phyloP scores from a whole-genome alignment of 2,329 filamentous ascomycete genomes.

The Chaetomium sp. region DNA sequence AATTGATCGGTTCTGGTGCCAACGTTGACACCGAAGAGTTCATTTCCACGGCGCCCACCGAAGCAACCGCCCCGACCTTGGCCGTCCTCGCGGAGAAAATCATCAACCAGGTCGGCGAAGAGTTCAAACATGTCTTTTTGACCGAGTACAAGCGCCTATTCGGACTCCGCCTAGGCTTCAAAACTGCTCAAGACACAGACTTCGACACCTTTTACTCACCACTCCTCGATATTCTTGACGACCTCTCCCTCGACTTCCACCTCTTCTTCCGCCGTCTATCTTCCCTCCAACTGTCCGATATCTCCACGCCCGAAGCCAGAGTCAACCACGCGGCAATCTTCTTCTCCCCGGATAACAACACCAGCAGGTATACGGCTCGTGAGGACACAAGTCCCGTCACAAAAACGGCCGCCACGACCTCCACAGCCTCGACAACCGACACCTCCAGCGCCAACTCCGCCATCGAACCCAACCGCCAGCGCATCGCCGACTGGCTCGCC shows the following conservation, averaged over 20 bases:
- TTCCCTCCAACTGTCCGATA: constrained; percentile 51
- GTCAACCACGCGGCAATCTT: constrained; percentile 63
- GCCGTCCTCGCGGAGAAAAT: constrained; percentile 75
- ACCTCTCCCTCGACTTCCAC: constrained; percentile 83
- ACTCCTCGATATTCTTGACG: constrained; percentile 73
- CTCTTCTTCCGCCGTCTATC: constrained; percentile 84
- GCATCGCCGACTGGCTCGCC: constrained; percentile 74
- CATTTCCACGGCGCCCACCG: constrained; percentile 61
- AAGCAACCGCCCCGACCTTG: constrained; percentile 59
- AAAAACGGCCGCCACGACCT: constrained; percentile 39
- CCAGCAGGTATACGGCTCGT: constrained; percentile 35
- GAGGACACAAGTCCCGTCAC: too few species aligned
- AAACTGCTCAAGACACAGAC: constrained; percentile 61
- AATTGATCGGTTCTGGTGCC: constrained; percentile 73
- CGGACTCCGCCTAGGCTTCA: constrained; percentile 70
- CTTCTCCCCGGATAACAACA: constrained; percentile 69
- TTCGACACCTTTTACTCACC: constrained; percentile 79
- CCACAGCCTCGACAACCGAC: constrained; percentile 31
- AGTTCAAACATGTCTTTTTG: constrained; percentile 82
- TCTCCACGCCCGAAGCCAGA: constrained; percentile 59
- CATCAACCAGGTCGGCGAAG: constrained; percentile 74
- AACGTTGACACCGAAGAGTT: constrained; percentile 68
- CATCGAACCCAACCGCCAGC: constrained; percentile 57
- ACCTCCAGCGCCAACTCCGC: constrained; percentile 48
- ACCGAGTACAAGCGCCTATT: constrained; percentile 86